Conservation (phyloP, 768 basidiomycete species). For the Rhizopogon vinicolor region DNA sequence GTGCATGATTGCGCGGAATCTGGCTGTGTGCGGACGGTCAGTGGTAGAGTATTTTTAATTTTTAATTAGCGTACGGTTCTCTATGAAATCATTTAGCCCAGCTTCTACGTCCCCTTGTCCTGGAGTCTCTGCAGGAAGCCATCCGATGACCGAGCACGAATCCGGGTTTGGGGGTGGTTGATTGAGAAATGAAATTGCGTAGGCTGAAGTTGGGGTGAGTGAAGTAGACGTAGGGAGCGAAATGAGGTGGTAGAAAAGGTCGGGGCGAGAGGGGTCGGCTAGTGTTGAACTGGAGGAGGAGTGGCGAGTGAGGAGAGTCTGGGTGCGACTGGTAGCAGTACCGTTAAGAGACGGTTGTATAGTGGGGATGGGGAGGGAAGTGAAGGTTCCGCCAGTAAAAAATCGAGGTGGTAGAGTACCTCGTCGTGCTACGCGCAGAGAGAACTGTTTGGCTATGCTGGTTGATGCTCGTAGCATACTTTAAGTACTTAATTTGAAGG, state of each 20-base stretch:
- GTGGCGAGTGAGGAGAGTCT: slow-evolving; percentile 3
- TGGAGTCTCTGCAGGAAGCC: slow-evolving; percentile 44
- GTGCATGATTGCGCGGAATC: slow-evolving; percentile 59
- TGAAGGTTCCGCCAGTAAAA: not conserved
- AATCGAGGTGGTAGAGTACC: not conserved
- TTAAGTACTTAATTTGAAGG: too few relatives aligned
- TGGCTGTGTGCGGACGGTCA: slow-evolving; percentile 32
- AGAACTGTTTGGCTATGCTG: not conserved
- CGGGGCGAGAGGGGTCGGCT: slow-evolving; percentile 57
- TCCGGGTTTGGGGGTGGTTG: slow-evolving; percentile 37
- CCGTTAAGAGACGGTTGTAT: slow-evolving; percentile 3
- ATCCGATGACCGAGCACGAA: slow-evolving; percentile 59
- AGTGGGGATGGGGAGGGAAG: not conserved
- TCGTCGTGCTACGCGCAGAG: not conserved
- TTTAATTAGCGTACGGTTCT: slow-evolving; percentile 52
- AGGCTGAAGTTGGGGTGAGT: slow-evolving; percentile 42
- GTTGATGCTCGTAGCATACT: not conserved
- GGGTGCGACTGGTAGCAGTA: not conserved
- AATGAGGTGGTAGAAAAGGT: slow-evolving; percentile 37
- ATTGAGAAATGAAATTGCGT: slow-evolving; percentile 62
- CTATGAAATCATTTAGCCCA: slow-evolving; percentile 65
- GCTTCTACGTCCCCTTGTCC: slow-evolving; percentile 34
- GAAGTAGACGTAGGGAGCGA: slow-evolving; percentile 9
- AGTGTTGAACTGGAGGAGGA: slow-evolving; percentile 18
- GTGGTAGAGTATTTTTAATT: not conserved